phyloP scores from a whole-genome alignment of 768 basidiomycete genomes.

The Leccinum aurantiacum region DNA sequence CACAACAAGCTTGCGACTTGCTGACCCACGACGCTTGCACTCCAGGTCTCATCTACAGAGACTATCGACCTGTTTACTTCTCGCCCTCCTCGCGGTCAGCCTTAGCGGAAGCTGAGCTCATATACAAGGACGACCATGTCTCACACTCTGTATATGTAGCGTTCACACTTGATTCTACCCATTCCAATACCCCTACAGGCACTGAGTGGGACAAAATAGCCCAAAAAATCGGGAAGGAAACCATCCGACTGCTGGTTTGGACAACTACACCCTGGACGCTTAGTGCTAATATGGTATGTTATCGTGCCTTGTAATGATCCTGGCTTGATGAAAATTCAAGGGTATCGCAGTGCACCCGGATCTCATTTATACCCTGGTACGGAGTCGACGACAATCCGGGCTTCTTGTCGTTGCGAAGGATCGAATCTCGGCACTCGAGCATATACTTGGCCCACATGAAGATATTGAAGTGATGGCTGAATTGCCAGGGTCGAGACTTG shows the following conservation, averaged over 20 bases:
- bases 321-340: slow-evolving; percentile 38
- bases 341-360: slow-evolving; percentile 85
- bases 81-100: slow-evolving; percentile 95
- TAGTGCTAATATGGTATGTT: slow-evolving; percentile 86
- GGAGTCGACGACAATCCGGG: slow-evolving; percentile 25
- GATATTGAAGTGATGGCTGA: slow-evolving; percentile 23
- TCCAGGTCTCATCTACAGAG: slow-evolving; percentile 77
- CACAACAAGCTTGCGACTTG: background rate
- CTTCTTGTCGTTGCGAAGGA: slow-evolving; percentile 53
- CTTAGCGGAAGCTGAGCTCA: slow-evolving; percentile 91
- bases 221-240: slow-evolving; percentile 33
- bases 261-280: slow-evolving; percentile 98
- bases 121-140: slow-evolving; percentile 84
- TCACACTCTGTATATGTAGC: slow-evolving; percentile 87
- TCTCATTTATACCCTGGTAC: slow-evolving; percentile 61
- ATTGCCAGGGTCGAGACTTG: slow-evolving; percentile 46
- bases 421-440: slow-evolving; percentile 40
- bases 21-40: background rate
- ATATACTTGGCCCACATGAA: slow-evolving; percentile 20
- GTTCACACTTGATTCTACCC: slow-evolving; percentile 57
- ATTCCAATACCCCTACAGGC: slow-evolving; percentile 14
- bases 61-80: slow-evolving; percentile 89
- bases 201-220: slow-evolving; percentile 19
- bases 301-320: background rate
- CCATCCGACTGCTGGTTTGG: slow-evolving; percentile 77